Evolutionary conservation across 768 basidiomycete genomes (phyloP), one percentile per base, ranked within the genome.

Genomic region (Cystofilobasidium macerans): DNA sequence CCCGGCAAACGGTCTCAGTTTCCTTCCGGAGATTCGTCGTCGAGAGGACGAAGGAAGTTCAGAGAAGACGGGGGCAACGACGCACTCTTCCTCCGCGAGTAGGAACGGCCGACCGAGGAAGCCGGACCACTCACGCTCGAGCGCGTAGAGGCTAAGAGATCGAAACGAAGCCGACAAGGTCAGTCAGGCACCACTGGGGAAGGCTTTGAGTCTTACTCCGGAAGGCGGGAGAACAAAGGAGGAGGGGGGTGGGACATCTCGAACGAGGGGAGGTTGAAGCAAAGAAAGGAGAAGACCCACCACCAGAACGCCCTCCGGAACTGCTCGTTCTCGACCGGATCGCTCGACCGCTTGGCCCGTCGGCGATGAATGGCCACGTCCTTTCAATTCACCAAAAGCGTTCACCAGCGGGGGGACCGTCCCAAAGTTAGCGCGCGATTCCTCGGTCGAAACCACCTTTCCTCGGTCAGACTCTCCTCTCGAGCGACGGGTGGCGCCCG

Each of bases 331-430:
- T 68, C 67, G 20, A 58, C 24, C 22, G 45, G 36, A 32, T 63
- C 61, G 35, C 53, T 43, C 16, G 67, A 68, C 12, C 67, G 33
- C 35, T 68, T 56, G 16, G 62, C 62, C 14, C 67, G 53, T 8
- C 24, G 28, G 8, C 67, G 67, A 42, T 68, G 67, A 20, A 68
- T 60, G 7, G 61, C 67, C 26, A 68, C 57, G 47, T 68, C 67
- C 48, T 68, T n/a, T n/a, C n/a, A n/a, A n/a, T n/a, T n/a, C n/a
- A n/a, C n/a, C n/a, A n/a, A n/a, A n/a, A n/a, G n/a, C n/a, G n/a
- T n/a, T n/a, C n/a, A n/a, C 7, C 16, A 4, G 12, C 30, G 14
- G 32, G 24, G 35, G 8, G 22, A 40, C n/a, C 36, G 18, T 7
- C 45, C 8, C 36, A 38, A 38, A 14, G 36, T 7, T n/a, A n/a